Base-by-base conservation (phyloP, 23 red algal genomes). In the Gracilaria domingensis region DNA sequence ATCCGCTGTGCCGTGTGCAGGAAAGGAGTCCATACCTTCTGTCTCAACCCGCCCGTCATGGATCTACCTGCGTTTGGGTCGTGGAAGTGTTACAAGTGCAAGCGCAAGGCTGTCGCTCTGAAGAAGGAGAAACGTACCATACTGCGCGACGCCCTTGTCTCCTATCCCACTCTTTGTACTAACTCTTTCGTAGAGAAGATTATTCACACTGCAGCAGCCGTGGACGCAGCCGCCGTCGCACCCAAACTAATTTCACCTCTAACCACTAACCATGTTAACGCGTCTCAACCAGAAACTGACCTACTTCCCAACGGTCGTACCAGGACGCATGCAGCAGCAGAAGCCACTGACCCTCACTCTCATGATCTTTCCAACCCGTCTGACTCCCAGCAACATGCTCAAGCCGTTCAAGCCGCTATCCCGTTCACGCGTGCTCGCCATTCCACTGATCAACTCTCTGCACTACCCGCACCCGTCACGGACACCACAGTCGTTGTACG, bases 11-110 rank as follows among this genome's bases (percentile, higher is more conserved):
- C 48, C 13, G 17, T 61, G 77, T 81, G 77, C 45, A 18, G 55
- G 16, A 81, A 81, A 17, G 77, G 77, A 9, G 48, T 81, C 4
- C 77, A 81, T 30, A 59, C 56, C 16, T 81, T 81, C 26, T 81
- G 77, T 28, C 77, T 81, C 33, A 61, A 81, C 45, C 77, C 77
- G 55, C 77, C 77, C 18, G 13, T 59, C 37, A 39, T 81, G 21
- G 4, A 81, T 58, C 77, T 81, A 24, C 77, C 77, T 5, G 0
- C 40, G 3, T 56, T 39, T 28, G 51, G 18, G 1, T 61, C 56
- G 14, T 81, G 77, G 77, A 59, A 61, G 49, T 81, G 77, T 81
- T 24, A 48, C 24, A 81, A 81, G 26, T 81, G 77, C 33, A 39
- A 4, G 17, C 77, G 77, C 30, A 59, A 14, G 13, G 28, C 51